Percentiles rank a stretch among this genome's conserved stretches.
phyloP scores from a whole-genome alignment of 2,329 filamentous ascomycete species.

The Aspergillus aculeatinus region DNA sequence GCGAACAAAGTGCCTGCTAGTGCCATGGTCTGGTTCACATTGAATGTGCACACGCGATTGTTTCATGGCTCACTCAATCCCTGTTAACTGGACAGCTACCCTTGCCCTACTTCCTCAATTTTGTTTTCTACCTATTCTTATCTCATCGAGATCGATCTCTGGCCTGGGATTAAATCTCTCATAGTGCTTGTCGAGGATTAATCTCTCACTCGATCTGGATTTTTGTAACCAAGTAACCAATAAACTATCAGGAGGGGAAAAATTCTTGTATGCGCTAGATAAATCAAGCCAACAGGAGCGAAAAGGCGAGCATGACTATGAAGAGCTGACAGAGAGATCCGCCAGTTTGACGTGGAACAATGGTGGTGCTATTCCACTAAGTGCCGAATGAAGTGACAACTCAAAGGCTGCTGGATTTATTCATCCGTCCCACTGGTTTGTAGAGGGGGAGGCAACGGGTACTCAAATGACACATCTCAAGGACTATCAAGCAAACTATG shows the following conservation, averaged over 20 bases:
- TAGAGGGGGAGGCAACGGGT: not conserved
- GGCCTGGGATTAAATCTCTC: not conserved
- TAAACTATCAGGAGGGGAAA: not conserved
- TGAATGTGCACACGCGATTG: not conserved
- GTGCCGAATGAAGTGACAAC: slow-evolving; percentile 10
- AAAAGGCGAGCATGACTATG: not conserved
- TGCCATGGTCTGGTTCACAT: not conserved
- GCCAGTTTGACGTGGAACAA: slow-evolving; percentile 14
- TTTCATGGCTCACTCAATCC: not conserved
- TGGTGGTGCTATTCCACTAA: slow-evolving; percentile 12
- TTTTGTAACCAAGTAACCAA: not conserved
- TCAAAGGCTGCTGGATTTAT: not conserved
- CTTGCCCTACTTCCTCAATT: not conserved
- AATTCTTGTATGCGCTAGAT: not conserved
- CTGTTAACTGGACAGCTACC: not conserved
- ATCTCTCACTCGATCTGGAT: not conserved
- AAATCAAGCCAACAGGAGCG: not conserved
- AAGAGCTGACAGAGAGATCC: slow-evolving; percentile 3
- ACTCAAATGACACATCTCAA: not conserved
- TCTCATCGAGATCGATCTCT: not conserved
- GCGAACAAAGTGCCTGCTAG: not conserved
- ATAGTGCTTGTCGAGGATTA: not conserved
- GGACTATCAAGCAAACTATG: not conserved
- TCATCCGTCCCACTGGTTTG: not conserved
- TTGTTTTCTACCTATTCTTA: not conserved